Base-by-base conservation (phyloP, 352 stramenopile genomes). In the Globisporangium nodosum region DNA sequence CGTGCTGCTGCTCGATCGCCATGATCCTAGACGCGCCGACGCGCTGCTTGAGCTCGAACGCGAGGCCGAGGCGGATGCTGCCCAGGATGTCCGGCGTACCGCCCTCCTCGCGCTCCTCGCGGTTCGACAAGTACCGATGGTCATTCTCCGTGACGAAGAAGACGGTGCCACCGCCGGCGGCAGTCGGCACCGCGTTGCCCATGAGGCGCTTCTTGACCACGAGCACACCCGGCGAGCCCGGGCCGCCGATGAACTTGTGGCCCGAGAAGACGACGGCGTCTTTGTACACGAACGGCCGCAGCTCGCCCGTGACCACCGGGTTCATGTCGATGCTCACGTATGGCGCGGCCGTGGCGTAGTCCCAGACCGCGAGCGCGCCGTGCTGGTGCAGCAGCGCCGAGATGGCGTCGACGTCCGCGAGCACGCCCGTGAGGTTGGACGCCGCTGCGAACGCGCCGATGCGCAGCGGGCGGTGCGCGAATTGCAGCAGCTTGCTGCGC, bases 321-420 rank as follows among this genome's bases (percentile, higher is more conserved):
- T 99, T 99, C 94, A 99, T 98, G 71, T 98, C 74, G n/a, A 98
- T 94, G 5, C 74, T 61, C 2, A 96, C 65, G 70, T 99, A 98
- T 9, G 96, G 88, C 1, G 92, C 96, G 11, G 78, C 96, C 1
- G 93, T 96, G 0, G 97, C 96, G 64, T 98, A 99, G 79, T 99
- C 97, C 78, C 94, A 99, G 65, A 96, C 93, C 3, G 90, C 74
- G 43, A 99, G 66, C 0, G 91, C 94, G 0, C 92, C 90, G 58
- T 98, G 73, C 49, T 79, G 68, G 68, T 99, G 96, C 53, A 99
- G 63, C 9, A 97, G 49, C 18, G 73, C 81, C 5, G 94, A 87
- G 65, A 98, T 87, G 3, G 68, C 60, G 63, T 98, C 76, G 0
- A 97, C 85, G 59, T 98, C 78, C n/a, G 81, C 81, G 47, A 98